A percentile compares a stretch with the other conserved stretches of the same genome.
Evolutionary conservation across 1,284 basidiomycete genomes (phyloP).

Genomic region (Ustilago nuda): DNA sequence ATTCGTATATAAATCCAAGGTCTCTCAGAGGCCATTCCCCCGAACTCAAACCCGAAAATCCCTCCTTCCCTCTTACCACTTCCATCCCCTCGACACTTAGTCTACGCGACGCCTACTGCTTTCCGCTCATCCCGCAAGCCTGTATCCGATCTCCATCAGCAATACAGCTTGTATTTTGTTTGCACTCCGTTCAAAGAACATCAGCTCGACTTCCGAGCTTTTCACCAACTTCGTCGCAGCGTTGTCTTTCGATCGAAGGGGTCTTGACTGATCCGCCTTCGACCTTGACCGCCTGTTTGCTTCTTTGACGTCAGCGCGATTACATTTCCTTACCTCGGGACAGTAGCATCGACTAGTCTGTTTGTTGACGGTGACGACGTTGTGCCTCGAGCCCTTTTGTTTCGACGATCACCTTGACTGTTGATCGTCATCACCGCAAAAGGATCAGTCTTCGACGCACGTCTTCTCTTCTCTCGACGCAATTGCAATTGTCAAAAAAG

Average conservation of each 20-base stretch:
- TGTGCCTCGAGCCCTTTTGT: conserved; percentile 33
- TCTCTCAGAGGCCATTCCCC: conserved; percentile 27
- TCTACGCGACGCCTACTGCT: conserved; percentile 45
- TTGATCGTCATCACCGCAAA: conserved; percentile 28
- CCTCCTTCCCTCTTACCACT: conserved; percentile 49
- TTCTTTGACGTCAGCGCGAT: conserved; percentile 22
- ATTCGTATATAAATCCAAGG: conserved; percentile 38
- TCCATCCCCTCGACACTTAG: conserved; percentile 53
- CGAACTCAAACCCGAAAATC: conserved; percentile 29
- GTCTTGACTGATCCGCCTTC: conserved; percentile 47
- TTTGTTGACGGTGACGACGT: conserved; percentile 43
- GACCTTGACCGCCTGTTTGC: conserved; percentile 18
- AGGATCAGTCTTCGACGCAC: conserved; percentile 15
- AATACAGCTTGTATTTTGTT: conserved; percentile 24
- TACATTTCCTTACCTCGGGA: background rate
- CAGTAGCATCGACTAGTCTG: conserved; percentile 47
- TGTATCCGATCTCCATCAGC: conserved; percentile 22
- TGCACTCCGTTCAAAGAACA: conserved; percentile 17
- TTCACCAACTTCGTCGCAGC: conserved; percentile 7
- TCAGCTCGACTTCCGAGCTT: conserved; percentile 26
- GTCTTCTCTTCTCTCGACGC: conserved; percentile 1
- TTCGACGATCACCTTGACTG: conserved; percentile 43
- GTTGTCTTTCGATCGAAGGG: conserved; percentile 38
- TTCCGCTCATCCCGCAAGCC: conserved; percentile 12
- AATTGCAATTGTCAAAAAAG: conserved; percentile 30